Evolutionary conservation across 768 basidiomycete genomes (phyloP).

Genomic region (Agaricus subrufescens): DNA sequence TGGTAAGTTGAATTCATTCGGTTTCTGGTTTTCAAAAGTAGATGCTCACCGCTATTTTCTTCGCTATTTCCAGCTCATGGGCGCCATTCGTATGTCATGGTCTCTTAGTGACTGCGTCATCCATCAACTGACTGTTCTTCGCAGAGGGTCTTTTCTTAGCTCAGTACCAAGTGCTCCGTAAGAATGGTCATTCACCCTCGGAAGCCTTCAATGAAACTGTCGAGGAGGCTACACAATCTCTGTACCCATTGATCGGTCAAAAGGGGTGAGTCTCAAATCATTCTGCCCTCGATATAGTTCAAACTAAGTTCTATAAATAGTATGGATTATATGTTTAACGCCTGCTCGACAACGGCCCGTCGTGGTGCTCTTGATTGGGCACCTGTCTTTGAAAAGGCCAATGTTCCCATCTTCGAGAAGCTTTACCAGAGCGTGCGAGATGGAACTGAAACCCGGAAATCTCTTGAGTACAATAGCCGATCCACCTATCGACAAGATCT

Average conservation of each 20-base stretch:
- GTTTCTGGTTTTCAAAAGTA: not conserved
- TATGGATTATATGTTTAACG: constrained; percentile 99
- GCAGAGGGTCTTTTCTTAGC: constrained; percentile 97
- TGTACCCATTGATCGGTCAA: constrained; percentile 94
- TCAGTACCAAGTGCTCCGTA: constrained; percentile 96
- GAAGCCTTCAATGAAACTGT: constrained; percentile 99
- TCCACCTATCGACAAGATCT: constrained; percentile 91
- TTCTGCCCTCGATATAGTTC: not conserved
- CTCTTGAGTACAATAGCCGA: constrained; percentile 93
- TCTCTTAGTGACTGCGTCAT: not conserved
- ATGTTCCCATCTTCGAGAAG: constrained; percentile 89
- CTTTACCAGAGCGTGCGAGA: constrained; percentile 93
- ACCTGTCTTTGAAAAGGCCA: constrained; percentile 91
- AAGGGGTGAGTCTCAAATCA: constrained; percentile 60
- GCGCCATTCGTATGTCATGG: constrained; percentile 75
- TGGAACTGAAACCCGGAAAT: constrained; percentile 95
- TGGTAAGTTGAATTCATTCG: constrained; percentile 52
- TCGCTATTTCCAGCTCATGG: constrained; percentile 70
- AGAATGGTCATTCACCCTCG: constrained; percentile 94
- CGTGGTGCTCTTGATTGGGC: constrained; percentile 99
- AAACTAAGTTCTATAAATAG: constrained; percentile 32
- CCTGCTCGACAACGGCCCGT: constrained; percentile 98
- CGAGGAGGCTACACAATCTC: constrained; percentile 98
- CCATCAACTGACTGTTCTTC: constrained; percentile 1
- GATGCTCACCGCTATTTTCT: constrained; percentile 9